phyloP scores from a whole-genome alignment of 1,139 yeast species.

The Candida sanyaensis region DNA sequence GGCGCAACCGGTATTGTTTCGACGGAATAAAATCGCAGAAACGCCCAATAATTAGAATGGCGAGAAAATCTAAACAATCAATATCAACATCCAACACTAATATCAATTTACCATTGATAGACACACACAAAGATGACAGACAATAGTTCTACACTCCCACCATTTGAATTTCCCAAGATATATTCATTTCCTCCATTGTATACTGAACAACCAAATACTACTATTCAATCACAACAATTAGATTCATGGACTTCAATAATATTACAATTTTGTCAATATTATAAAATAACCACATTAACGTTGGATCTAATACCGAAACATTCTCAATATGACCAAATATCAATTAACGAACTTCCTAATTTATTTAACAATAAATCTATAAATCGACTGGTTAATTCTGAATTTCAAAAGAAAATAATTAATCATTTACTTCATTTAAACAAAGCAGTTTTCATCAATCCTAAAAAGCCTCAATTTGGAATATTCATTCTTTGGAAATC shows the following conservation, averaged over 20 bases:
- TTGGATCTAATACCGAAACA: slow-evolving; percentile 28
- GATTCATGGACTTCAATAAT: slow-evolving; percentile 45
- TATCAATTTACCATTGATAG: not conserved
- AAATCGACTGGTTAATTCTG: slow-evolving; percentile 54
- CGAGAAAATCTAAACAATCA: not conserved
- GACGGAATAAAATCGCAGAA: too few relatives aligned
- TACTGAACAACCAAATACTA: slow-evolving; percentile 84
- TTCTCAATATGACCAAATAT: slow-evolving; percentile 25
- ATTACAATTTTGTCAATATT: slow-evolving; percentile 58
- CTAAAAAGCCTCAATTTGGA: slow-evolving; percentile 44
- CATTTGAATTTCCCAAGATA: slow-evolving; percentile 61
- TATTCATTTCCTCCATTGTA: slow-evolving; percentile 91
- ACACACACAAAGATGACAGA: not conserved
- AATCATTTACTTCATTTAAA: slow-evolving; percentile 53
- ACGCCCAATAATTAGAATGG: not conserved
- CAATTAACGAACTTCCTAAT: slow-evolving; percentile 25
- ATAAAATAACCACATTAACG: slow-evolving; percentile 46
- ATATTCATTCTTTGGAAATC: slow-evolving; percentile 69
- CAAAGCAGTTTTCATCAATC: slow-evolving; percentile 54
- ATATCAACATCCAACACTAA: not conserved
- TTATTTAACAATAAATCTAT: slow-evolving; percentile 54
- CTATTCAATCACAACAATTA: slow-evolving; percentile 75
- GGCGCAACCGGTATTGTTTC: too few relatives aligned
- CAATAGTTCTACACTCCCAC: not conserved
- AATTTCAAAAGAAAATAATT: slow-evolving; percentile 58